Conservation (phyloP, 192 early-diverging fungal species). For the Fimicolochytrium jonesii region DNA sequence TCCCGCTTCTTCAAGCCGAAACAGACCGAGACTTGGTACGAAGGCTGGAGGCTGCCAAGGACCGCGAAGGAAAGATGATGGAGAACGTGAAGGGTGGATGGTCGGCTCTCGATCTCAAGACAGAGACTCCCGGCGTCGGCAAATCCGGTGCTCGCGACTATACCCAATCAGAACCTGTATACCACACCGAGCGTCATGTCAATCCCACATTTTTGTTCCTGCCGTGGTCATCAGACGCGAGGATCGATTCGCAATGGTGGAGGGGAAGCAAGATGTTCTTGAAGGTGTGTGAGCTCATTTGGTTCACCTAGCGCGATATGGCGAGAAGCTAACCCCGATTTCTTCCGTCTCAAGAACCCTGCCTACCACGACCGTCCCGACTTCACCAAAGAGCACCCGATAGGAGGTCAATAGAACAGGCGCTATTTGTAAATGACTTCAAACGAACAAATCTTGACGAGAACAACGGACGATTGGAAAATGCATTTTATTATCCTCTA, state of each 20-base stretch:
- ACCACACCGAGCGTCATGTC: constrained; percentile 82
- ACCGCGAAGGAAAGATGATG: constrained; percentile 82
- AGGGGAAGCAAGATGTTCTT: constrained; percentile 49
- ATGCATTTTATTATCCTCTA: too few relatives aligned
- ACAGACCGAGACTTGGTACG: constrained; percentile 84
- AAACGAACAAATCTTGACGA: too few relatives aligned
- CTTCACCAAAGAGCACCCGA: constrained; percentile 33
- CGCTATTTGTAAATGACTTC: too few relatives aligned
- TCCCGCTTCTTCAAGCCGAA: constrained; percentile 91
- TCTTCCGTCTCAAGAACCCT: constrained; percentile 27
- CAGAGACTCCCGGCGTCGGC: constrained; percentile 42
- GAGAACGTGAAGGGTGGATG: constrained; percentile 57
- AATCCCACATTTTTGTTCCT: constrained; percentile 63
- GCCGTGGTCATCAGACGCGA: constrained; percentile 39
- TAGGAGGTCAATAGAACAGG: too few relatives aligned
- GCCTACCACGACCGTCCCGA: constrained; percentile 34
- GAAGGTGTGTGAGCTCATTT: constrained; percentile 15
- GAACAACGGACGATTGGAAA: too few relatives aligned
- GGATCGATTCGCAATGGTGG: constrained; percentile 51
- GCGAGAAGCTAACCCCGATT: not conserved
- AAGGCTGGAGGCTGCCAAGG: constrained; percentile 65
- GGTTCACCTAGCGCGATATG: not conserved
- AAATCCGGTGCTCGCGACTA: constrained; percentile 53
- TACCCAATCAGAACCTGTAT: constrained; percentile 77
- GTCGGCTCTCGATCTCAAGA: constrained; percentile 42